Evolutionary conservation across 352 stramenopile species (phyloP), one percentile per base, ranked within the genome.

Genomic region (Globisporangium acanthophoron): DNA sequence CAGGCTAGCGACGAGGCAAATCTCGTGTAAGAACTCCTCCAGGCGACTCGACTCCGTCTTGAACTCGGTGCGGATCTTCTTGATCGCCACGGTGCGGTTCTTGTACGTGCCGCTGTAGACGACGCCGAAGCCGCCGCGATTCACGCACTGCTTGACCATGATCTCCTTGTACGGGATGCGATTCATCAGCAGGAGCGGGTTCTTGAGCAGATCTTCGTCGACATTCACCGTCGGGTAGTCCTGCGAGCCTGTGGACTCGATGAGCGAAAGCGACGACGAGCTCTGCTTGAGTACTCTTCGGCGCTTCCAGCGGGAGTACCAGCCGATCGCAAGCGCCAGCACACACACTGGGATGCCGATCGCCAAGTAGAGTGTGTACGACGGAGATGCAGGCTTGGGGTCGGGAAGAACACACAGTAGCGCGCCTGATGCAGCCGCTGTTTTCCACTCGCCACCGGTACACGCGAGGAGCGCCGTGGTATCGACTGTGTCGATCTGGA

Each of bases 141-240:
- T 81, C 54, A 89, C 77, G 37, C 70, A 83, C 35, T 80, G 76
- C 13, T 64, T 71, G 12, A 89, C 66, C 21, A 74, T 75, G 13
- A 89, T 55, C 11, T 87, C 73, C 54, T 85, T 78, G 67, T 79
- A 85, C 40, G 72, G 76, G 52, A 89, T 82, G 11, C 79, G 76
- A 52, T 82, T 64, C 18, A 71, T 70, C 31, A 85, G 67, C 44
- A 89, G 82, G 15, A 82, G 63, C 13, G 76, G 76, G 46, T 87
- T 73, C 55, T 84, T 83, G 37, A 86, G 68, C 20, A 86, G 67
- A 21, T 73, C 74, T 4, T 70, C 71, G 59, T 75, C 75, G 35
- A 74, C 63, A 20, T 73, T 74, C 33, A 39, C 33, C 8, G 33
- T 39, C 33, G 33, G 33, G 33, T 13, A 39, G 35, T 72, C 73